Evolutionary conservation across 1,284 basidiomycete genomes (phyloP).

Genomic region (Tylopilus sp.): DNA sequence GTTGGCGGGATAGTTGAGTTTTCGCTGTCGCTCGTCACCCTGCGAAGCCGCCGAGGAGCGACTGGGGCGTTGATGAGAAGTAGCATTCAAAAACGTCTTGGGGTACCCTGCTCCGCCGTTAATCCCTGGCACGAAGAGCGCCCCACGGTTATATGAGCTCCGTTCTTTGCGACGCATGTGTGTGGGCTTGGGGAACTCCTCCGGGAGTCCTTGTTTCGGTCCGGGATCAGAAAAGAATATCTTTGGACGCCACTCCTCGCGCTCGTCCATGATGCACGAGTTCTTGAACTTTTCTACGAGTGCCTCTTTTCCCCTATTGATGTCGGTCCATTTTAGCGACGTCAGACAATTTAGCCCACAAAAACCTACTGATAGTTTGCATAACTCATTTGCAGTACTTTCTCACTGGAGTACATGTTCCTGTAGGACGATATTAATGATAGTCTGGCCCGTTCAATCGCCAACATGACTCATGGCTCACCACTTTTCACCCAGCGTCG

Average conservation of each 20-base stretch:
- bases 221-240: conserved; percentile 78
- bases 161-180: conserved; percentile 75
- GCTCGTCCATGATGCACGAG: conserved; percentile 81
- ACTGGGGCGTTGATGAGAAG: conserved; percentile 21
- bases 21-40: conserved; percentile 32
- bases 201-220: conserved; percentile 66
- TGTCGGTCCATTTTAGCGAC: conserved; percentile 7
- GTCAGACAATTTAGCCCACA: conserved; percentile 2
- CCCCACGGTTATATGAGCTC: conserved; percentile 70
- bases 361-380: conserved; percentile 77
- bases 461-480: conserved; percentile 27
- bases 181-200: conserved; percentile 79
- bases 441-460: conserved; percentile 4
- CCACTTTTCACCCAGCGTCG: conserved; percentile 77
- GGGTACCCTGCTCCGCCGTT: conserved; percentile 27
- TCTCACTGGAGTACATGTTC: conserved; percentile 88
- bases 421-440: conserved; percentile 37
- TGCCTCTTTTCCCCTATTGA: conserved; percentile 75
- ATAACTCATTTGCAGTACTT: conserved; percentile 83
- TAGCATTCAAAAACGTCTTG: conserved; percentile 33
- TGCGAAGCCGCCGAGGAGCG: conserved; percentile 18
- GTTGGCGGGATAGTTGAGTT: conserved; percentile 13
- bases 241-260: conserved; percentile 77
- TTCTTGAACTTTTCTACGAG: conserved; percentile 86
- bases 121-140: conserved; percentile 57